A percentile compares a stretch with the other conserved stretches of the same genome.
Evolutionary conservation across 179 eudicot species (phyloP).

Genomic region (Camellia oleifera): DNA sequence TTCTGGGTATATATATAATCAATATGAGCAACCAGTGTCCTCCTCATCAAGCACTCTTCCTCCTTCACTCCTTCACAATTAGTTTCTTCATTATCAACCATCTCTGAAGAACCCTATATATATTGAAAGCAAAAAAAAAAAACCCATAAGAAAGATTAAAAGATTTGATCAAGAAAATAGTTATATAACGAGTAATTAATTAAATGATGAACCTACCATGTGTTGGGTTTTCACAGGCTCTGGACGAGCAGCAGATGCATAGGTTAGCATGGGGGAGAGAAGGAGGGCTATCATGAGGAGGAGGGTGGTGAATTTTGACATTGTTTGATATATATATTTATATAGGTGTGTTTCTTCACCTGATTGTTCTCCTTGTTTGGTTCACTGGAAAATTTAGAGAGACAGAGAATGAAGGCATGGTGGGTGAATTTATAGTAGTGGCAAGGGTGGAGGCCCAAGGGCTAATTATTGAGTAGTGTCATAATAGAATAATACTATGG

Average conservation of each 20-base stretch:
- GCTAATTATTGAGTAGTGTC: no score
- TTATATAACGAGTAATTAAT: neutral
- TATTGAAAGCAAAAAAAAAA: neutral
- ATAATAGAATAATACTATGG: no score
- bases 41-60: slow-evolving; percentile 17
- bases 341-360: neutral
- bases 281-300: slow-evolving; percentile 13
- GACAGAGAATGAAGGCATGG: neutral
- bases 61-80: slow-evolving; percentile 17
- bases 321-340: neutral
- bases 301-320: slow-evolving; percentile 19
- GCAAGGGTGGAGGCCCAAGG: neutral
- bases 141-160: neutral
- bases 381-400: neutral
- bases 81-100: neutral
- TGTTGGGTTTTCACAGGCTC: slow-evolving; percentile 8
- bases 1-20: slow-evolving; percentile 23
- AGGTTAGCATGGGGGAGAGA: slow-evolving; percentile 11
- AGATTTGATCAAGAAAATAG: neutral
- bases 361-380: neutral
- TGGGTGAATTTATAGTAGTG: neutral
- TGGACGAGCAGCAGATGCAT: slow-evolving; percentile 14
- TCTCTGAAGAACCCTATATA: slow-evolving; percentile 3
- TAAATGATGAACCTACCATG: neutral
- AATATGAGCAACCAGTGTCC: slow-evolving; percentile 17